Base-by-base conservation (phyloP, 192 early-diverging fungal genomes). In the Oehlia diaphana region DNA sequence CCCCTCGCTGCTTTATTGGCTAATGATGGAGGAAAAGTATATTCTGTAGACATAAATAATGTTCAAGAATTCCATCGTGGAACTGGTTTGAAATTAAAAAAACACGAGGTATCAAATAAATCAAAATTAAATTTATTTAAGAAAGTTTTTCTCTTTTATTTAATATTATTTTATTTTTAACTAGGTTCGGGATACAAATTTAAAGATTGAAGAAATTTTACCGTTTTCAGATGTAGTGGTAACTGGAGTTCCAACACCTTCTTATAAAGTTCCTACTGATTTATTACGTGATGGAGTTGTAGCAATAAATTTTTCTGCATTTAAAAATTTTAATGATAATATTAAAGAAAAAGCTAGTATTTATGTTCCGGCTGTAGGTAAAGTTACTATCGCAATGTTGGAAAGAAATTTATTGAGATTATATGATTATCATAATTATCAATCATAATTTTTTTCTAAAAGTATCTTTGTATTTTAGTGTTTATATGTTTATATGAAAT, bases 321-420 rank as follows among this genome's bases (percentile, higher is more conserved):
- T 90, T 78, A 93, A 94, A 78, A 99, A 99, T 86, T 98, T 98
- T 86, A 92, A 95, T 79, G 95, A 96, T 26, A 94, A 95, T 65
- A 91, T 99, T 78, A 94, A 94, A 83, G 90, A 94, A n/a, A 92
- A 93, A 72, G 96, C 98, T 47, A 92, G 94, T 31, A 96, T 99
- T 82, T 99, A 93, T 84, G 96, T 99, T 70, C 96, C 96, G 0
- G 91, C 93, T 6, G 95, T 99, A 13, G 98, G 98, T 63, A 98
- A 99, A 84, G 98, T 98, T 72, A 99, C 98, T 3, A 96, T 99
- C 19, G 94, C 96, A 16, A 99, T 99, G 98, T 88, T 99, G 49
- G 92, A 98, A 88, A 90, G 98, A 79, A 99, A 99, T 83, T 85
- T 99, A 63, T 83, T 98, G 61, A 90, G 98, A 37, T 88, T 98